Percentiles rank a stretch among this genome's conserved stretches.
phyloP scores from a whole-genome alignment of 805 yeast genomes.

The Kuraishia molischiana region DNA sequence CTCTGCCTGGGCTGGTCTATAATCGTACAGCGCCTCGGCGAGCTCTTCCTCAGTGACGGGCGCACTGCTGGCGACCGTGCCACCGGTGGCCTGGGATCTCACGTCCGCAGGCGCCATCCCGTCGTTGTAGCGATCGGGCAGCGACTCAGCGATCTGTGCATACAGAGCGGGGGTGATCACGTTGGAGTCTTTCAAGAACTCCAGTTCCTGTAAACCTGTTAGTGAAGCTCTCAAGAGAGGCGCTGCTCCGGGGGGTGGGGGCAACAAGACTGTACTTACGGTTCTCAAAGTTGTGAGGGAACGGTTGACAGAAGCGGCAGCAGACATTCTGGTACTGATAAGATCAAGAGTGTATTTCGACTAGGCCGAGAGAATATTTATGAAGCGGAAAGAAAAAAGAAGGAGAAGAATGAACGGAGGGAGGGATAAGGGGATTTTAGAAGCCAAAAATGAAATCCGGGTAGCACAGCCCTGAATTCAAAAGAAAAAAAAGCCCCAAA shows the following conservation, averaged over 20 bases:
- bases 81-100: not conserved
- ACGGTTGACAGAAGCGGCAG: not conserved
- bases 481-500: too few relatives aligned
- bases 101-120: slow-evolving; percentile 22
- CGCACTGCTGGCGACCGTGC: not conserved
- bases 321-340: not conserved
- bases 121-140: slow-evolving; percentile 49
- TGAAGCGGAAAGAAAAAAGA: too few relatives aligned
- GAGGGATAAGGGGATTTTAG: too few relatives aligned
- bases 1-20: slow-evolving; percentile 61
- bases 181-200: slow-evolving; percentile 65
- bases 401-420: too few relatives aligned
- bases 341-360: too few relatives aligned
- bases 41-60: slow-evolving; percentile 18
- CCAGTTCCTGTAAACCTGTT: slow-evolving; percentile 43
- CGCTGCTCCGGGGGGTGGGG: not conserved
- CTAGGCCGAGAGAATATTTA: too few relatives aligned
- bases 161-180: slow-evolving; percentile 54
- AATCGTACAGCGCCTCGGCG: slow-evolving; percentile 68
- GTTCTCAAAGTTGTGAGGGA: not conserved
- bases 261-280: not conserved
- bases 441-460: not conserved
- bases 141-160: slow-evolving; percentile 33
- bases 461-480: not conserved
- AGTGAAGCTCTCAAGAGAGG: not conserved